phyloP scores from a whole-genome alignment of 805 yeast genomes.

The Teunomyces aglyptinius region DNA sequence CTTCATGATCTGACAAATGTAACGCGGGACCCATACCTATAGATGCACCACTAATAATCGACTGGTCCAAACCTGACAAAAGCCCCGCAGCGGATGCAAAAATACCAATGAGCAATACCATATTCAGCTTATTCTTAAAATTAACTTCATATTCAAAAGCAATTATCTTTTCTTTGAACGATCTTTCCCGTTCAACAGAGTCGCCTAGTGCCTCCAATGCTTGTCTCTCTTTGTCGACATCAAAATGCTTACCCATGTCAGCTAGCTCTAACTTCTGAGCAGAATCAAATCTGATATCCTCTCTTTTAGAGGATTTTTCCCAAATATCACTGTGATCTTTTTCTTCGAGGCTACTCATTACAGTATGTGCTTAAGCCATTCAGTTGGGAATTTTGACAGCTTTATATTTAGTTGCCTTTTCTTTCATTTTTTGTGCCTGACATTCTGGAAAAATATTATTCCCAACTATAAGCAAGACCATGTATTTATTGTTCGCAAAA shows the following conservation, averaged over 20 bases:
- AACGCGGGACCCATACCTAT: constrained; percentile 48
- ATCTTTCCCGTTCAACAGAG: constrained; percentile 25
- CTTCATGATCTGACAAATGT: constrained; percentile 38
- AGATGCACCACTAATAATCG: constrained; percentile 63
- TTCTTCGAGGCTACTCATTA: constrained; percentile 1
- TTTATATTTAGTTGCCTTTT: background rate
- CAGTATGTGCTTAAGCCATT: background rate
- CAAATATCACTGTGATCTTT: background rate
- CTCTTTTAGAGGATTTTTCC: background rate
- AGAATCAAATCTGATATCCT: background rate
- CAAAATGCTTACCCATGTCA: constrained; percentile 13
- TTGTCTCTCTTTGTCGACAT: constrained; percentile 35
- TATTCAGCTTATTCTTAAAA: constrained; percentile 33
- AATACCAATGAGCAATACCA: constrained; percentile 31
- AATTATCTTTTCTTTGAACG: constrained; percentile 37
- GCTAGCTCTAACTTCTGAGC: background rate
- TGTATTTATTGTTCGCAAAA: background rate
- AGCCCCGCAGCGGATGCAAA: constrained; percentile 66
- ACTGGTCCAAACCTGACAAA: constrained; percentile 67
- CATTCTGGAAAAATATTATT: background rate
- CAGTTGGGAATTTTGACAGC: background rate
- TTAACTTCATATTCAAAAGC: constrained; percentile 36
- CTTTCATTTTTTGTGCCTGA: background rate
- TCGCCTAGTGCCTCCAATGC: constrained; percentile 32
- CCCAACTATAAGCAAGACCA: no score